Evolutionary conservation across 1,139 yeast genomes (phyloP).

Genomic region (Spathaspora sp.): DNA sequence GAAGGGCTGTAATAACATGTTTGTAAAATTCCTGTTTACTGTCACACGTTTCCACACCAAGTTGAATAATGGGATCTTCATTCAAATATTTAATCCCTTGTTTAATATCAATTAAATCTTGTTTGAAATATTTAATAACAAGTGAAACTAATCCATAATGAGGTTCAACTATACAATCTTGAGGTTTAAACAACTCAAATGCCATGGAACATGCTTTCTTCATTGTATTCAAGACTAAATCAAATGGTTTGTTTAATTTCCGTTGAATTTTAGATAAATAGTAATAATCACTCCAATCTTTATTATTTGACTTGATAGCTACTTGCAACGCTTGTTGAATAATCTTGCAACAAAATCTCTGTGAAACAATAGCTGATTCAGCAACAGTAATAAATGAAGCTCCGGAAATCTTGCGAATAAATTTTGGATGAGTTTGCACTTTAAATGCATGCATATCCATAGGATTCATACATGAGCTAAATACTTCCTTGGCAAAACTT

Average conservation of each 20-base stretch:
- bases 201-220: slow-evolving; percentile 33
- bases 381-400: slow-evolving; percentile 24
- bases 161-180: slow-evolving; percentile 67
- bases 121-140: slow-evolving; percentile 55
- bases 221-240: slow-evolving; percentile 37
- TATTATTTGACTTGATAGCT: slow-evolving; percentile 41
- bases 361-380: slow-evolving; percentile 24
- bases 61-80: slow-evolving; percentile 30
- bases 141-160: slow-evolving; percentile 64
- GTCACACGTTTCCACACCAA: slow-evolving; percentile 11
- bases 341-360: slow-evolving; percentile 29
- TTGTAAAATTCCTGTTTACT: slow-evolving; percentile 27
- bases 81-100: slow-evolving; percentile 41
- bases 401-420: slow-evolving; percentile 27
- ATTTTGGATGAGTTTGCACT: slow-evolving; percentile 36
- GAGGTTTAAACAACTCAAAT: slow-evolving; percentile 23
- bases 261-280: slow-evolving; percentile 60
- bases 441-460: slow-evolving; percentile 60
- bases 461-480: slow-evolving; percentile 62
- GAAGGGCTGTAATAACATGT: slow-evolving; percentile 27
- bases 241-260: slow-evolving; percentile 38
- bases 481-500: slow-evolving; percentile 59
- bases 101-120: slow-evolving; percentile 27
- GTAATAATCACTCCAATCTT: slow-evolving; percentile 65
- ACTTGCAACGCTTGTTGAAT: slow-evolving; percentile 42